A percentile compares a stretch with the other conserved stretches of the same genome.
Conservation (phyloP, 768 basidiomycete genomes). For the Leucosporidium scottii region DNA sequence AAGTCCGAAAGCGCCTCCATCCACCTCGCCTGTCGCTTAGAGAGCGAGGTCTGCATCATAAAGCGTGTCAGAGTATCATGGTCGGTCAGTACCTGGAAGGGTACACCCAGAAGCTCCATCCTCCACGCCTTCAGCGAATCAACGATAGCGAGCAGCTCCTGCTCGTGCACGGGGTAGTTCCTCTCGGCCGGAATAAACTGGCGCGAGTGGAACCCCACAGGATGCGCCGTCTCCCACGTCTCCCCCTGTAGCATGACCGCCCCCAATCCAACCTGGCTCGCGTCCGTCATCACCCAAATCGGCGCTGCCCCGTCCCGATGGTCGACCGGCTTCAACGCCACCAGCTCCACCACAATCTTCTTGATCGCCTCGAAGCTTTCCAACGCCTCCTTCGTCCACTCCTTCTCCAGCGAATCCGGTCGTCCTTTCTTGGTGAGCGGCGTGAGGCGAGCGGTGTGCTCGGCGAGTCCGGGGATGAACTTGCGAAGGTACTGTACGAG, state of each 20-base stretch:
- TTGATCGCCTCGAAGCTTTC: constrained; percentile 8
- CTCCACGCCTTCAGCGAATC: constrained; percentile 9
- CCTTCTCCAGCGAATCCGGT: neutral
- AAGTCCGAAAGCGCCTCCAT: constrained; percentile 9
- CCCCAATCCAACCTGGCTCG: neutral
- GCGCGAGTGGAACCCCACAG: constrained; percentile 1
- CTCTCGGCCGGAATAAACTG: constrained; percentile 12
- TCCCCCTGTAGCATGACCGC: constrained; percentile 7
- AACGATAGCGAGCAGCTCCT: constrained; percentile 16
- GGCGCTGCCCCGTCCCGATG: neutral
- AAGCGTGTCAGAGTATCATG: constrained; percentile 14
- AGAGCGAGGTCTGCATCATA: constrained; percentile 8
- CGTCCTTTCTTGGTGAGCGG: too few species aligned
- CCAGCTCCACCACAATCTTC: neutral
- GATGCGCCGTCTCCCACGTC: constrained; percentile 2
- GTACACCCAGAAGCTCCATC: neutral
- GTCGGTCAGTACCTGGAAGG: constrained; percentile 7
- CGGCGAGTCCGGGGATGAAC: too few species aligned
- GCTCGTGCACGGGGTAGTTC: constrained; percentile 15
- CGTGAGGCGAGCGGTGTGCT: too few species aligned
- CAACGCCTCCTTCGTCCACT: constrained; percentile 1
- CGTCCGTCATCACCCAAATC: constrained; percentile 17
- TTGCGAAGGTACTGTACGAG: constrained; percentile 12
- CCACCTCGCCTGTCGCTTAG: constrained; percentile 16
- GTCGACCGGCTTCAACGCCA: neutral